phyloP scores from a whole-genome alignment of 1,284 basidiomycete species.

The Trichosporon sp. region DNA sequence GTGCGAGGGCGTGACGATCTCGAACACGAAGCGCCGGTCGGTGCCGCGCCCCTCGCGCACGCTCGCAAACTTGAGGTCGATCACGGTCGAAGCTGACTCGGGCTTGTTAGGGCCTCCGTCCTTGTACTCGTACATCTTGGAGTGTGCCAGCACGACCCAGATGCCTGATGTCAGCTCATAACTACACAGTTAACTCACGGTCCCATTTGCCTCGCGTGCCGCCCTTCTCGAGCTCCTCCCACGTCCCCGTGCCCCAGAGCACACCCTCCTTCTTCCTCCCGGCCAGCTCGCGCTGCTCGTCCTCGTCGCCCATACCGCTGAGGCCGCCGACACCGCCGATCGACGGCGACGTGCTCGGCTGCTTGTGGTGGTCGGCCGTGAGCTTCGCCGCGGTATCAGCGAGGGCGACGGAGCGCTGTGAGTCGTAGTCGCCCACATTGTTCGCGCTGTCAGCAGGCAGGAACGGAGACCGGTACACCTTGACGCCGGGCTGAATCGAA shows the following conservation, averaged over 20 bases:
- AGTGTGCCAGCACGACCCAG: slow-evolving; percentile 56
- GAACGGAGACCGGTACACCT: slow-evolving; percentile 41
- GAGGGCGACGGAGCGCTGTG: slow-evolving; percentile 20
- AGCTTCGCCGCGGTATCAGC: slow-evolving; percentile 33
- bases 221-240: slow-evolving; percentile 52
- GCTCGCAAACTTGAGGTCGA: slow-evolving; percentile 56
- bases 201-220: slow-evolving; percentile 52
- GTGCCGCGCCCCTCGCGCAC: slow-evolving; percentile 56
- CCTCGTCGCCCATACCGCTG: slow-evolving; percentile 48
- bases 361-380: not conserved
- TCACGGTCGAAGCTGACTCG: slow-evolving; percentile 49
- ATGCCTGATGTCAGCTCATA: slow-evolving; percentile 40
- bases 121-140: slow-evolving; percentile 57
- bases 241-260: slow-evolving; percentile 54
- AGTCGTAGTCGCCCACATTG: not conserved
- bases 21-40: slow-evolving; percentile 58
- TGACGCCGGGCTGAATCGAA: slow-evolving; percentile 35
- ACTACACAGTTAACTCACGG: slow-evolving; percentile 42
- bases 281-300: slow-evolving; percentile 48
- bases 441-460: slow-evolving; percentile 25
- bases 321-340: slow-evolving; percentile 48
- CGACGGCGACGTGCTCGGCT: slow-evolving; percentile 26
- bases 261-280: slow-evolving; percentile 56
- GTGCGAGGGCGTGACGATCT: slow-evolving; percentile 60
- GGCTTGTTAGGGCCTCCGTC: slow-evolving; percentile 43